phyloP scores from a whole-genome alignment of 2,329 filamentous ascomycete species.

The Pseudogymnoascus sp. region DNA sequence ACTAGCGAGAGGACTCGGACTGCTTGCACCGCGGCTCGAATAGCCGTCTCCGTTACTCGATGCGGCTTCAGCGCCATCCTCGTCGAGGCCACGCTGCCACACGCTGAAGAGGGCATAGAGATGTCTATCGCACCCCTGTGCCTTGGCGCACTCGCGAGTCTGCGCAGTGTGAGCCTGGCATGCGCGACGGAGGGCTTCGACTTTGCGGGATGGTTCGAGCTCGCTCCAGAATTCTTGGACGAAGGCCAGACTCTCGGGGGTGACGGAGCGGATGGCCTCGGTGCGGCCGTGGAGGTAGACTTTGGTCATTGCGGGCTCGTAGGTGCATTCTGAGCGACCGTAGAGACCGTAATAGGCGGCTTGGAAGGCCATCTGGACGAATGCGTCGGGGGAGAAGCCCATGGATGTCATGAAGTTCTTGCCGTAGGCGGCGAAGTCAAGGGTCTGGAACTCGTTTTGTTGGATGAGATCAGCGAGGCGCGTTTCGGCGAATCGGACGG shows the following conservation, averaged over 20 bases:
- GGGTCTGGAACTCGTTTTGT: slow-evolving; percentile 90
- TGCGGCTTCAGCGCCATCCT: slow-evolving; percentile 49
- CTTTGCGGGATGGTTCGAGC: slow-evolving; percentile 71
- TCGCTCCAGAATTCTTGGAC: slow-evolving; percentile 94
- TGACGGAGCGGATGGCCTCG: slow-evolving; percentile 84
- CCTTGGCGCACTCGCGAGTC: slow-evolving; percentile 82
- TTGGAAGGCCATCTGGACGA: slow-evolving; percentile 98
- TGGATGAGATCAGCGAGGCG: slow-evolving; percentile 88
- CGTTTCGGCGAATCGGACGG: slow-evolving; percentile 91
- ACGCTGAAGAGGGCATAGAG: slow-evolving; percentile 90
- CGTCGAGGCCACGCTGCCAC: slow-evolving; percentile 84
- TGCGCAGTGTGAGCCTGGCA: slow-evolving; percentile 73
- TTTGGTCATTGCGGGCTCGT: slow-evolving; percentile 98
- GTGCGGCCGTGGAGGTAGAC: slow-evolving; percentile 87
- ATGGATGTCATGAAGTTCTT: slow-evolving; percentile 97
- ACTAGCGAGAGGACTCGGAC: slow-evolving; percentile 28
- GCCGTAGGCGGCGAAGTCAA: slow-evolving; percentile 83
- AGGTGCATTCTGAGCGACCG: slow-evolving; percentile 86
- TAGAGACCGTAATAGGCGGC: slow-evolving; percentile 97
- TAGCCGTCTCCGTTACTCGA: slow-evolving; percentile 52
- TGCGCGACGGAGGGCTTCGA: slow-evolving; percentile 76
- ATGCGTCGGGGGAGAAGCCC: slow-evolving; percentile 95
- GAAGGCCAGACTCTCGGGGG: slow-evolving; percentile 76
- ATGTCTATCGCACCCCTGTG: slow-evolving; percentile 84
- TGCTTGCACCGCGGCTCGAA: slow-evolving; percentile 38